Conservation (phyloP, 805 yeast genomes). For the Ogataea henricii region DNA sequence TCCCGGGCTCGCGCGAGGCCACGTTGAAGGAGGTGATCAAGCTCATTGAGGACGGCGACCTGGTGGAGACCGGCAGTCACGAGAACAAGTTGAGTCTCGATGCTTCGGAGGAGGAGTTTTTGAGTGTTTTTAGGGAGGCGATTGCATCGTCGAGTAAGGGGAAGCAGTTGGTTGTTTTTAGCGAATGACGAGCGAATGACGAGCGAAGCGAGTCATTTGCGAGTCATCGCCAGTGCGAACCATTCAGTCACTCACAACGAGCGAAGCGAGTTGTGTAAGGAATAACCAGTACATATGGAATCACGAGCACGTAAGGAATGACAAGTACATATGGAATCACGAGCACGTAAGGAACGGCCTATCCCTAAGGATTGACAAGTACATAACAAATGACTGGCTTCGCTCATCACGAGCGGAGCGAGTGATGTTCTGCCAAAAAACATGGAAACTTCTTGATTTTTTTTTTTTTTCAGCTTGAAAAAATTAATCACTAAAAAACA, state of each 20-base stretch:
- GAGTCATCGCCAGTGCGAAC: too few relatives aligned
- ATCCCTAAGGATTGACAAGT: too few relatives aligned
- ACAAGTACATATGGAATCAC: too few relatives aligned
- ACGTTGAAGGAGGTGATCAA: constrained; percentile 58
- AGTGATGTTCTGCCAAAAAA: too few relatives aligned
- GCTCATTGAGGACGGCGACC: constrained; percentile 58
- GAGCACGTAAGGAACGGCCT: too few relatives aligned
- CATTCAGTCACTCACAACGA: too few relatives aligned
- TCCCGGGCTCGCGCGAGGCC: constrained; percentile 60
- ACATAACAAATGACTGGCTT: not conserved
- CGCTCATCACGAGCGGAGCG: too few relatives aligned
- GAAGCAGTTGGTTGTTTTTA: constrained; percentile 42
- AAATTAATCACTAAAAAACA: not conserved
- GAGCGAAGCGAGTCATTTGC: not conserved
- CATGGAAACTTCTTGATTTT: too few relatives aligned
- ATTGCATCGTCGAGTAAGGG: constrained; percentile 43
- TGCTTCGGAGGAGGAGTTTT: constrained; percentile 43
- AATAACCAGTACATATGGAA: too few relatives aligned
- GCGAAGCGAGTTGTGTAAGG: too few relatives aligned
- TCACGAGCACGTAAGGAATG: too few relatives aligned
- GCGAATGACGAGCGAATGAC: not conserved
- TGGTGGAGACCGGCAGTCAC: constrained; percentile 49
- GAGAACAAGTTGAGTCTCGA: constrained; percentile 38
- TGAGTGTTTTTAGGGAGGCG: constrained; percentile 45
- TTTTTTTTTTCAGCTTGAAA: too few relatives aligned